Percentiles rank a stretch among this genome's conserved stretches.
phyloP scores from a whole-genome alignment of 2,329 filamentous ascomycete genomes.

The Chrysosporium keratinophilum region DNA sequence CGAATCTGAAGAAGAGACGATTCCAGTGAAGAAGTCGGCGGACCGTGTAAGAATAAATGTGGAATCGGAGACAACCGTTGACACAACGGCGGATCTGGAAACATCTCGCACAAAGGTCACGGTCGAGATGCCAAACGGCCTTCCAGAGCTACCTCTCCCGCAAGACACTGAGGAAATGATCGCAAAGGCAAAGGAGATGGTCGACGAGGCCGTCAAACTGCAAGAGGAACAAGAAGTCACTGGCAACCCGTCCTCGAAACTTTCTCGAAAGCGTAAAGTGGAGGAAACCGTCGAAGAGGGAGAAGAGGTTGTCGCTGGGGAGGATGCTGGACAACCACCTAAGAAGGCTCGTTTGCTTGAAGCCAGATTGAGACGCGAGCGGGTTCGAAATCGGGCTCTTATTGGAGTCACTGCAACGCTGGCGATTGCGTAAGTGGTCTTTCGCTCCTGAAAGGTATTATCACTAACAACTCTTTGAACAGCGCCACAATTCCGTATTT shows the following conservation, averaged over 20 bases:
- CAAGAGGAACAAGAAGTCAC: conserved; percentile 32
- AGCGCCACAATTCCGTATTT: conserved; percentile 42
- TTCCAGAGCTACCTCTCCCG: conserved; percentile 57
- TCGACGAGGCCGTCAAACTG: conserved; percentile 54
- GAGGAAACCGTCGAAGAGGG: conserved; percentile 49
- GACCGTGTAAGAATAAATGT: conserved; percentile 59
- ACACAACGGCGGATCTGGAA: conserved; percentile 46
- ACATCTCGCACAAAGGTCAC: conserved; percentile 63
- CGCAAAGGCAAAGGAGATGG: conserved; percentile 77
- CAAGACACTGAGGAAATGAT: conserved; percentile 78
- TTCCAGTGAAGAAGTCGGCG: conserved; percentile 11
- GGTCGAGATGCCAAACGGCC: conserved; percentile 60
- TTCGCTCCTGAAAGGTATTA: not conserved
- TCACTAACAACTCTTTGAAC: conserved; percentile 3
- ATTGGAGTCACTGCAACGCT: conserved; percentile 79
- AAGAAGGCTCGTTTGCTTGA: conserved; percentile 66
- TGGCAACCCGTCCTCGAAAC: conserved; percentile 19
- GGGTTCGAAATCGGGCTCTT: conserved; percentile 73
- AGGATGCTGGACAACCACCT: conserved; percentile 37
- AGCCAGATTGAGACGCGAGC: conserved; percentile 71
- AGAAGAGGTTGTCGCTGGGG: conserved; percentile 30
- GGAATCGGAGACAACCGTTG: conserved; percentile 51
- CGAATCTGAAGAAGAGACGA: conserved; percentile 8
- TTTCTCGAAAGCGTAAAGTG: conserved; percentile 59
- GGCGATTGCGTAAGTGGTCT: conserved; percentile 71